These are phyloP conservation scores for Iris macrosiphon DNA, from an alignment of 106 monocot species.

Conservation along the genomic window DNA sequence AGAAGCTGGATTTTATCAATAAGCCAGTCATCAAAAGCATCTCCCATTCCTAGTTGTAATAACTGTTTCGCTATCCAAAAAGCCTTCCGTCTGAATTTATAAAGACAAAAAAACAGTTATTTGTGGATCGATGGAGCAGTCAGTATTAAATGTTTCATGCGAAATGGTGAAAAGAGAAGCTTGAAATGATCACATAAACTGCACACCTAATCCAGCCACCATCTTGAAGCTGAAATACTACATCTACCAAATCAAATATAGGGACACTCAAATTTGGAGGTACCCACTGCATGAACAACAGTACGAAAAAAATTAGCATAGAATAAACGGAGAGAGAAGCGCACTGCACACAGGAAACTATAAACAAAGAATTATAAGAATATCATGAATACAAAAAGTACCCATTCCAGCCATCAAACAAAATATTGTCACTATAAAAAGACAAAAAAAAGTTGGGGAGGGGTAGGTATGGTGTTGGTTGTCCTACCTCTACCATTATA, in stretches of 20 bases:
- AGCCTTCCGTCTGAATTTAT: conserved; percentile 60
- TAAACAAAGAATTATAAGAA: too few species aligned
- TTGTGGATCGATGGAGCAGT: not conserved
- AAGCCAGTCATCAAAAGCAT: conserved; percentile 99
- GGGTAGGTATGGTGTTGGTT: too few species aligned
- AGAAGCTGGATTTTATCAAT: conserved; percentile 93
- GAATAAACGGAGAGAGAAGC: too few species aligned
- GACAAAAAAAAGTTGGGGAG: too few species aligned
- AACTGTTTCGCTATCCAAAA: conserved; percentile 98
- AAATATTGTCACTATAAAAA: too few species aligned
- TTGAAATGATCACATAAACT: not conserved
- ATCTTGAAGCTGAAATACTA: conserved; percentile 91
- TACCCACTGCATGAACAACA: conserved; percentile 53
- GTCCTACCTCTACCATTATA: too few species aligned
- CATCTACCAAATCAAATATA: conserved; percentile 83
- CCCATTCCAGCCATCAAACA: too few species aligned
- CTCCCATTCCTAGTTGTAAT: conserved; percentile 97
- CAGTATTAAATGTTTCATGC: not conserved
- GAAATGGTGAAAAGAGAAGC: not conserved
- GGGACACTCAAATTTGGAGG: conserved; percentile 75
- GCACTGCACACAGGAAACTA: too few species aligned
- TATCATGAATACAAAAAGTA: too few species aligned
- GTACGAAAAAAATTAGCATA: too few species aligned
- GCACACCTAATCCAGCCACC: conserved; percentile 96
- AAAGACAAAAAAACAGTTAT: conserved; percentile 1